Conservation (phyloP, 768 basidiomycete genomes). For the Pisolithus albus region DNA sequence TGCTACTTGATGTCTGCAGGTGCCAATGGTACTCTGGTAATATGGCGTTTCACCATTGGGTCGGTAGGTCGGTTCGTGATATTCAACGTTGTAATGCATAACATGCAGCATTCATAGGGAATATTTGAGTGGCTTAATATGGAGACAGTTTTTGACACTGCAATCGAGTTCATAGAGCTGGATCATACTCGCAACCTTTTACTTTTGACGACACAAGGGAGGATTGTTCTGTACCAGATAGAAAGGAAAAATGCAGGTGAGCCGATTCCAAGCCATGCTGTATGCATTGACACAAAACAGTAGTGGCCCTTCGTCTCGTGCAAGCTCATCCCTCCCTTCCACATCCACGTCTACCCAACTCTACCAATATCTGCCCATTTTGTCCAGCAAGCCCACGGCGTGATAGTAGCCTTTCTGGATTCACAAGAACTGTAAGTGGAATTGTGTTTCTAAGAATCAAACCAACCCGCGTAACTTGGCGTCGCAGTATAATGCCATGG, state of each 20-base stretch:
- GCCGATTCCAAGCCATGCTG: neutral
- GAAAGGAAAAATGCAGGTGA: neutral
- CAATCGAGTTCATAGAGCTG: neutral
- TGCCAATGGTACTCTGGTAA: conserved; percentile 1
- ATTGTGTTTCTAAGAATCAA: too few relatives aligned
- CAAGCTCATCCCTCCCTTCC: too few relatives aligned
- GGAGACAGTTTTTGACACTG: neutral
- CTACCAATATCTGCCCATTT: too few relatives aligned
- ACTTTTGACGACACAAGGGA: neutral
- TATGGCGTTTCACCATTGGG: neutral
- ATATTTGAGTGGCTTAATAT: neutral
- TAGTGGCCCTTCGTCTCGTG: neutral
- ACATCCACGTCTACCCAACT: too few relatives aligned
- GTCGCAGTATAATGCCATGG: conserved; percentile 1
- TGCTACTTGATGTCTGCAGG: too few relatives aligned
- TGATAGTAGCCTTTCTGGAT: neutral
- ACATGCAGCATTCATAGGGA: neutral
- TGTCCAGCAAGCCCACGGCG: too few relatives aligned
- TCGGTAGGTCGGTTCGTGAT: neutral
- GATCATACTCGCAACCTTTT: neutral
- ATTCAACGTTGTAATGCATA: too few relatives aligned
- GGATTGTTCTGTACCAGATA: neutral
- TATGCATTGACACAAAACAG: too few relatives aligned
- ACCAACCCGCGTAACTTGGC: neutral
- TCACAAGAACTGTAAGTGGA: neutral